Percentiles rank a stretch among this genome's conserved stretches.
Conservation (phyloP, 140 eudicot species). For the Stevia rebaudiana region DNA sequence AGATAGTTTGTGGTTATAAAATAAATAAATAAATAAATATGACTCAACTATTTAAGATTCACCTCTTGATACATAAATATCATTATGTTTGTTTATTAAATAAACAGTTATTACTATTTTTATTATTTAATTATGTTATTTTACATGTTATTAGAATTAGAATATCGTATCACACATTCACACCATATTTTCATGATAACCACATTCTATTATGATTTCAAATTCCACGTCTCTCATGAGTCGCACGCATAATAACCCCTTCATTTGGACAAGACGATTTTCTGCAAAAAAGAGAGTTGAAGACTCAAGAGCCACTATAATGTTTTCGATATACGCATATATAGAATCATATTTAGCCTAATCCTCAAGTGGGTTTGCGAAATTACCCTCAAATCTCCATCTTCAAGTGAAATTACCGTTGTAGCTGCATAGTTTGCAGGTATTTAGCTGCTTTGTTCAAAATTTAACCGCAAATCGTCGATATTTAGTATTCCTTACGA, state of each 20-base stretch:
- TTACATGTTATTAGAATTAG: too few relatives aligned
- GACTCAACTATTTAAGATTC: too few relatives aligned
- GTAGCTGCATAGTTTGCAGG: constrained; percentile 8
- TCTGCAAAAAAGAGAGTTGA: constrained; percentile 7
- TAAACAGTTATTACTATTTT: too few relatives aligned
- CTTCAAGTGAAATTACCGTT: neutral
- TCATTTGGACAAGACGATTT: neutral
- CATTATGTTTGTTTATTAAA: too few relatives aligned
- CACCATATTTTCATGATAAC: neutral
- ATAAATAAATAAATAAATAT: too few relatives aligned
- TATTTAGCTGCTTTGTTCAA: constrained; percentile 2
- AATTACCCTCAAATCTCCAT: neutral
- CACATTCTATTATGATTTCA: neutral
- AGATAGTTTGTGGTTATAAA: too few relatives aligned
- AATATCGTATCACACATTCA: too few relatives aligned
- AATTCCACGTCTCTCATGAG: constrained; percentile 7
- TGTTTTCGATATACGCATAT: neutral
- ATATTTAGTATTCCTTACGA: neutral
- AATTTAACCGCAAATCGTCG: constrained; percentile 1
- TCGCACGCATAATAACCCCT: constrained; percentile 2
- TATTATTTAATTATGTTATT: too few relatives aligned
- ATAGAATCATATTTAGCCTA: constrained; percentile 9
- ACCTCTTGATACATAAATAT: too few relatives aligned
- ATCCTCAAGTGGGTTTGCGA: neutral
- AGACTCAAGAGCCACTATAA: neutral